These are phyloP conservation scores for Chaetoceros muelleri DNA, from an alignment of 108 stramenopile species.

Conservation along the genomic window DNA sequence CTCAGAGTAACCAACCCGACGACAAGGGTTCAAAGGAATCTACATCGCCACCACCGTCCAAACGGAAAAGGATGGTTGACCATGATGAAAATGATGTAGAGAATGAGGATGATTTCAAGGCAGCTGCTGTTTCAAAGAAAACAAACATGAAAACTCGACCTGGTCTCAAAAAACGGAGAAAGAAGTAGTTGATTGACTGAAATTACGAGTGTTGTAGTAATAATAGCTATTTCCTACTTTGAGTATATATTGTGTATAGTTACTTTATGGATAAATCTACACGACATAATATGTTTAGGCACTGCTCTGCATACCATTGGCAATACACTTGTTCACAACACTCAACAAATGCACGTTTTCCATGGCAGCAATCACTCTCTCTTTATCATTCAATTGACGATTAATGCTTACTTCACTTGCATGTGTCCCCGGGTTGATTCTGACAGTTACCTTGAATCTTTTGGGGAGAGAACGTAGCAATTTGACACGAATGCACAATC, in stretches of 20 bases:
- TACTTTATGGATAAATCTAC: too few species aligned
- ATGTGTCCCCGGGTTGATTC: conserved; percentile 93
- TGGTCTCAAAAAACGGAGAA: not conserved
- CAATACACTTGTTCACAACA: conserved; percentile 96
- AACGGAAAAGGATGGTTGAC: too few species aligned
- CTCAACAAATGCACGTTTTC: conserved; percentile 94
- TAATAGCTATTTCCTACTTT: too few species aligned
- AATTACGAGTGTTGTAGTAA: not conserved
- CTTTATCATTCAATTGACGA: conserved; percentile 98
- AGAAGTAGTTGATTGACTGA: not conserved
- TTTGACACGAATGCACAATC: conserved; percentile 91
- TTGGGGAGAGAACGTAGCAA: conserved; percentile 87
- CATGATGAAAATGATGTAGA: not conserved
- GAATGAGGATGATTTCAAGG: not conserved
- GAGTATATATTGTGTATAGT: too few species aligned
- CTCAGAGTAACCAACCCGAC: too few species aligned
- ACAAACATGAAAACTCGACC: not conserved
- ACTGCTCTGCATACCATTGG: conserved; percentile 39
- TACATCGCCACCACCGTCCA: too few species aligned
- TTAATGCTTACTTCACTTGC: conserved; percentile 91
- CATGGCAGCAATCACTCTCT: conserved; percentile 94
- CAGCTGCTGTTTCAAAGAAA: not conserved
- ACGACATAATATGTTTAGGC: too few species aligned
- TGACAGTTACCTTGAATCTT: conserved; percentile 81
- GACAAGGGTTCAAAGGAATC: too few species aligned